phyloP scores from a whole-genome alignment of 2,329 filamentous ascomycete species.

The Tolypocladium ophioglossoides region DNA sequence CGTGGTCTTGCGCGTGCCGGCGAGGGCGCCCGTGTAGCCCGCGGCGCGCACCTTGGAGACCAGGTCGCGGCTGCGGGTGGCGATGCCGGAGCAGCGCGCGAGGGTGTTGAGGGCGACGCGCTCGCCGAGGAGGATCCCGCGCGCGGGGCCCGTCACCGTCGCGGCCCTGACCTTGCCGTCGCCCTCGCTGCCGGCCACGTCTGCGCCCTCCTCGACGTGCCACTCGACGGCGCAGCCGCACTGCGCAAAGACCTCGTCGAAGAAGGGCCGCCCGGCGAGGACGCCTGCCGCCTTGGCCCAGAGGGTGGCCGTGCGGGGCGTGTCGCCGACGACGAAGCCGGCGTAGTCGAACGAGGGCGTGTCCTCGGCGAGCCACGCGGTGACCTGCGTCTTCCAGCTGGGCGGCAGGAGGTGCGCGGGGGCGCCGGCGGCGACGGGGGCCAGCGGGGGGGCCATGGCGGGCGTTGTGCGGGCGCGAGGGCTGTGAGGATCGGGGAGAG shows the following conservation, averaged over 20 bases:
- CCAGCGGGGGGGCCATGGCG: background rate
- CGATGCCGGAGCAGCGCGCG: slow-evolving; percentile 83
- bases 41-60: slow-evolving; percentile 45
- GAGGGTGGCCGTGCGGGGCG: slow-evolving; percentile 50
- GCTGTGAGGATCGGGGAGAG: no score
- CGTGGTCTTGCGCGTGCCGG: slow-evolving; percentile 93
- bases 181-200: slow-evolving; percentile 48
- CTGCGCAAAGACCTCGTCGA: slow-evolving; percentile 86
- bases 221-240: slow-evolving; percentile 87
- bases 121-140: slow-evolving; percentile 78
- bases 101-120: slow-evolving; percentile 86
- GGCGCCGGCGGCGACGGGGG: slow-evolving; percentile 18
- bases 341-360: slow-evolving; percentile 95
- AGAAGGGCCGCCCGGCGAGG: slow-evolving; percentile 86
- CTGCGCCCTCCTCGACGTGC: slow-evolving; percentile 66
- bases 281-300: slow-evolving; percentile 66
- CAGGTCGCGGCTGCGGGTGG: slow-evolving; percentile 53
- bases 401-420: slow-evolving; percentile 66
- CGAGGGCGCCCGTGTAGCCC: slow-evolving; percentile 76
- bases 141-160: slow-evolving; percentile 74
- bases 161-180: slow-evolving; percentile 52
- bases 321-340: slow-evolving; percentile 85
- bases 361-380: slow-evolving; percentile 88
- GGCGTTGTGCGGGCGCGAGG: background rate
- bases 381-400: slow-evolving; percentile 72